Evolutionary conservation across 345 rosid genomes (phyloP), one percentile per base, ranked within the genome.

Genomic region (Heritiera littoralis): DNA sequence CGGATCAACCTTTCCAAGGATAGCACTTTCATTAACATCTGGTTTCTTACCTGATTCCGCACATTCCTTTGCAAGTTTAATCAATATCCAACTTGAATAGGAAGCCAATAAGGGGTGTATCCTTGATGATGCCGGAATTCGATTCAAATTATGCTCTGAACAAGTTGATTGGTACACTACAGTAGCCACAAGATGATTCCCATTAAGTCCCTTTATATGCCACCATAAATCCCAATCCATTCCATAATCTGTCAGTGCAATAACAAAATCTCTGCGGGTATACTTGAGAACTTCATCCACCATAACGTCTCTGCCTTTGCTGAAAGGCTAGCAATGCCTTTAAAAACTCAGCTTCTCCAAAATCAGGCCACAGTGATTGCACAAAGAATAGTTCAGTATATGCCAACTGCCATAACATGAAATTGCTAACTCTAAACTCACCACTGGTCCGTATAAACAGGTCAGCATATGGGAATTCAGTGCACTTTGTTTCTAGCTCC

Each of bases 331-430:
- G 55, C 68, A 78, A 71, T 51, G 86, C 84, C 75, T 81, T 83
- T 48, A 78, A 23, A 68, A 81, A 72, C 28, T 76, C 82, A 11
- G 74, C 75, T 80, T 84, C 85, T 49, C 87, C 85, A 40, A 82
- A 84, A 54, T 79, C 79, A 35, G 85, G 85, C 81, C 79, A 82
- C 6, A 77, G 56, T 6, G 77, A 46, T 23, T 60, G 73, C 17
- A 74, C 69, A 46, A 84, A 84, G 67, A 59, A 84, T 20, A 82
- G 28, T 52, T 84, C 83, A 12, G 77, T 68, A 14, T 84, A 84
- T 9, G 81, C 79, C 65, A 82, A 66, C 48, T 84, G 85, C 85
- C 80, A 84, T 60, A 79, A 64, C 79, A 77, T 59, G 76, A 76
- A 84, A 46, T 79, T 84, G 67, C 85, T 66, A 63, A 84, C 13